Percentiles rank a stretch among this genome's conserved stretches.
Conservation (phyloP, 208 protist species). For the Crithidia brevicula region DNA sequence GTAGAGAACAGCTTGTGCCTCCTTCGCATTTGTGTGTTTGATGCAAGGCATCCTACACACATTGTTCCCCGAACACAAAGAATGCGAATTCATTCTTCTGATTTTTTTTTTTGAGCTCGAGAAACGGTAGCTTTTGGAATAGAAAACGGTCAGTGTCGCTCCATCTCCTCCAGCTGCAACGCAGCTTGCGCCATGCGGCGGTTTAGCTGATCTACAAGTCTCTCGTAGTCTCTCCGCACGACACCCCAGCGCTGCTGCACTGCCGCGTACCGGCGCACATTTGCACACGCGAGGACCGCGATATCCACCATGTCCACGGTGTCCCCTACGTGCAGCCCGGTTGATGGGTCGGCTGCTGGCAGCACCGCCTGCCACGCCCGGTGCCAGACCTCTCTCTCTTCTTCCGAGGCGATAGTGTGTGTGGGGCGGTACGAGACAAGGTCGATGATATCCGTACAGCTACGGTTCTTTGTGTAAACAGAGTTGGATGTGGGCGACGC, state of each 20-base stretch:
- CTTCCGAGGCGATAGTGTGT: slow-evolving; percentile 21
- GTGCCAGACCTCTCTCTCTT: slow-evolving; percentile 26
- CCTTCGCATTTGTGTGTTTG: background rate
- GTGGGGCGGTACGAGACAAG: slow-evolving; percentile 16
- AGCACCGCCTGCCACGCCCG: slow-evolving; percentile 17
- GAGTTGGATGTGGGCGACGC: too few species aligned
- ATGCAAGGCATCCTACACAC: too few species aligned
- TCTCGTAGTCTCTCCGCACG: slow-evolving; percentile 19
- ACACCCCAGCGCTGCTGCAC: slow-evolving; percentile 20
- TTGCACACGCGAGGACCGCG: slow-evolving; percentile 26
- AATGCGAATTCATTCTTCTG: too few species aligned
- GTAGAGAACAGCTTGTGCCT: too few species aligned
- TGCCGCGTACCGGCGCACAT: slow-evolving; percentile 20
- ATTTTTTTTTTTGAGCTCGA: too few species aligned
- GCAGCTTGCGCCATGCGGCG: slow-evolving; percentile 23
- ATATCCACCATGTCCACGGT: slow-evolving; percentile 14
- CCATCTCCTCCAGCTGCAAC: slow-evolving; percentile 30
- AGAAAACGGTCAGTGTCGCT: slow-evolving; percentile 5
- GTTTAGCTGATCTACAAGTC: slow-evolving; percentile 18
- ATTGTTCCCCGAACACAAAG: too few species aligned
- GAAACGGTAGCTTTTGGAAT: too few species aligned
- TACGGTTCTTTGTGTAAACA: too few species aligned
- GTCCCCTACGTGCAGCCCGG: background rate
- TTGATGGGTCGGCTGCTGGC: background rate
- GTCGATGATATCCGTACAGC: too few species aligned